Evolutionary conservation across 768 basidiomycete genomes (phyloP).

Genomic region (Porpolomopsis calyptriformis): DNA sequence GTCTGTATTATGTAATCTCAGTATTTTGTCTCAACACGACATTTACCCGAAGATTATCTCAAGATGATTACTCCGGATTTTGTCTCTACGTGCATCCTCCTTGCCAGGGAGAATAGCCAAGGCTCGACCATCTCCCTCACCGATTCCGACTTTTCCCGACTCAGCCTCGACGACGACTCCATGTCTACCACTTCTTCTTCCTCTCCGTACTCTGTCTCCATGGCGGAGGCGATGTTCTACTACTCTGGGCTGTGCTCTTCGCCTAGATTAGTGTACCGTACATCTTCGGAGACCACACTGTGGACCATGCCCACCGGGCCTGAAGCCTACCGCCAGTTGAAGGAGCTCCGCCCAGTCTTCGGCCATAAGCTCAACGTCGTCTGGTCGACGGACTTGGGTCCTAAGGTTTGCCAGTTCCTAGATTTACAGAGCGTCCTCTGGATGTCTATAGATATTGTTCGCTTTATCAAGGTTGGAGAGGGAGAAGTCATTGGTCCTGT

Average conservation of each 20-base stretch:
- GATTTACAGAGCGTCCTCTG: constrained; percentile 12
- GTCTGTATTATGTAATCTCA: too few species aligned
- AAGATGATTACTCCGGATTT: too few species aligned
- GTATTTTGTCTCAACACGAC: too few species aligned
- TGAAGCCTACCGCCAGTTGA: constrained; percentile 16
- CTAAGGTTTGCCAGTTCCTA: constrained; percentile 12
- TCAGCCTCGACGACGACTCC: constrained; percentile 7
- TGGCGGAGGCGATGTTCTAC: constrained; percentile 15
- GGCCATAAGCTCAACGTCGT: constrained; percentile 12
- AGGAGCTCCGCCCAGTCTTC: constrained; percentile 16
- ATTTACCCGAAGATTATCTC: too few species aligned
- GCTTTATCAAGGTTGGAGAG: constrained; percentile 10
- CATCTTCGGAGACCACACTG: constrained; percentile 9
- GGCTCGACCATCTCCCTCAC: constrained; percentile 3
- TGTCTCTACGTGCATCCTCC: constrained; percentile 3
- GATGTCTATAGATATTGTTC: constrained; percentile 16
- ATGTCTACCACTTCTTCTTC: background rate
- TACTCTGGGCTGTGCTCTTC: constrained; percentile 11
- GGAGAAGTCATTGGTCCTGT: constrained; percentile 9
- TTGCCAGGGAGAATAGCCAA: constrained; percentile 5
- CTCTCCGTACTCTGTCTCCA: constrained; percentile 8
- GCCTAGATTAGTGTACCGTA: constrained; percentile 17
- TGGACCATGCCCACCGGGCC: constrained; percentile 15
- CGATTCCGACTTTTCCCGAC: constrained; percentile 9
- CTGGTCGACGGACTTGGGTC: constrained; percentile 15